Evolutionary conservation across 768 basidiomycete species (phyloP), one percentile per base, ranked within the genome.

Genomic region (Omphalotus guepiniiformis): DNA sequence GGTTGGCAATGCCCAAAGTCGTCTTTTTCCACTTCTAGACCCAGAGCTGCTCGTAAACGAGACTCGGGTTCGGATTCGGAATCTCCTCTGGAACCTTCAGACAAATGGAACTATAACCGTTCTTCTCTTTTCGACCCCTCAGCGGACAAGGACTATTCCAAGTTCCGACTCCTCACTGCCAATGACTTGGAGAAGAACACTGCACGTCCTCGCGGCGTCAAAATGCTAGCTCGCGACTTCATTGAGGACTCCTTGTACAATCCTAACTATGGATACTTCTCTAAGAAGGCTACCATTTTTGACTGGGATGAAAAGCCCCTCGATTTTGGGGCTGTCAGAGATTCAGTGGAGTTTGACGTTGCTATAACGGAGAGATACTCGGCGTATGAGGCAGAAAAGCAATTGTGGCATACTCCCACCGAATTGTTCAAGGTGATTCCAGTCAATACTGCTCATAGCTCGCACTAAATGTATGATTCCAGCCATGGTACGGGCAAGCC

Each of bases 361-460:
- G 79, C 81, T 53, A 79, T 97, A n/a, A 85, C 85, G 5, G 67
- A 69, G 54, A 76, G 82, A 54, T 98, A 97, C 61, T 75, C 78
- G 39, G 71, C 75, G 18, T 88, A 90, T 58, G 85, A 85, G 13
- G 66, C 70, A 25, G 77, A 82, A 56, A 74, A 68, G 53, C 95
- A 99, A 68, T 71, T 99, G 45, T 99, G 96, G 96, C 96, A 99
- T 66, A 99, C 96, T 1, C 96, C 96, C 1, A 95, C 93, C 0
- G 96, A 98, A 61, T 66, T 99, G 25, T 97, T 99, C 75, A 93
- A 94, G 81, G 96, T 94, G 58, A 42, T n/a, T n/a, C n/a, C n/a
- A n/a, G 76, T 62, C 7, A 21, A 37, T 28, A 21, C 42, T 51
- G 42, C 29, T 42, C 13, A 32, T n/a, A n/a, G n/a, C n/a, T n/a